A percentile compares a stretch with the other conserved stretches of the same genome.
Evolutionary conservation across 2,329 filamentous ascomycete genomes (phyloP).

Genomic region (Cercospora sojina): DNA sequence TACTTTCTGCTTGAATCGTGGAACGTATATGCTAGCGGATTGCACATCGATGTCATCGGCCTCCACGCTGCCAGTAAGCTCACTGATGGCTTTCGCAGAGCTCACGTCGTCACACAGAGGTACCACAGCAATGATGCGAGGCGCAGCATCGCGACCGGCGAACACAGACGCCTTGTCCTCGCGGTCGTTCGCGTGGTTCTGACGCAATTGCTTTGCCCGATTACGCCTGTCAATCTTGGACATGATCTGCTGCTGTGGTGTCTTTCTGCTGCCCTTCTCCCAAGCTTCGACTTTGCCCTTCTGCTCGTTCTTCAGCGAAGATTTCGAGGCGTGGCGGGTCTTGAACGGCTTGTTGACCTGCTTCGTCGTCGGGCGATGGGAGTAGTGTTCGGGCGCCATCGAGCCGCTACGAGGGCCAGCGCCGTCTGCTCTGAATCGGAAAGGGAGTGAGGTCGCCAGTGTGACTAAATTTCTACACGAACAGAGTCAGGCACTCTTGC

Average conservation of each 20-base stretch:
- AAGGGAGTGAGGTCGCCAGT: slow-evolving; percentile 53
- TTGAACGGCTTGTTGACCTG: slow-evolving; percentile 86
- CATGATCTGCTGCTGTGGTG: slow-evolving; percentile 94
- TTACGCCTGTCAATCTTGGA: slow-evolving; percentile 95
- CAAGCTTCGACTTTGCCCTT: slow-evolving; percentile 79
- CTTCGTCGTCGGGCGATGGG: slow-evolving; percentile 92
- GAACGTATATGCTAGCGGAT: slow-evolving; percentile 65
- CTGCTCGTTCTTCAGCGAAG: slow-evolving; percentile 75
- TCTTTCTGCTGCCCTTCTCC: slow-evolving; percentile 68
- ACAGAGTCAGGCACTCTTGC: neutral
- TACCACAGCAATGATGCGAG: slow-evolving; percentile 83
- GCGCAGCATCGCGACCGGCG: slow-evolving; percentile 79
- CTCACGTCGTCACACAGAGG: slow-evolving; percentile 76
- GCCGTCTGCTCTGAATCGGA: slow-evolving; percentile 79
- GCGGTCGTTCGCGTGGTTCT: slow-evolving; percentile 80
- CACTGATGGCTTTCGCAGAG: slow-evolving; percentile 63
- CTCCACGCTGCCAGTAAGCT: slow-evolving; percentile 76
- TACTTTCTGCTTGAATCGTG: slow-evolving; percentile 92
- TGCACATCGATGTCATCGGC: slow-evolving; percentile 63
- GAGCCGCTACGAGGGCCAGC: slow-evolving; percentile 50
- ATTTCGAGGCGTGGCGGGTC: slow-evolving; percentile 84
- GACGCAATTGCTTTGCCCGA: slow-evolving; percentile 85
- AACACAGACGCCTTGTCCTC: slow-evolving; percentile 78
- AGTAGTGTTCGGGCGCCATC: slow-evolving; percentile 75
- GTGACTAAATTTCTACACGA: slow-evolving; percentile 11